A percentile compares a stretch with the other conserved stretches of the same genome.
Conservation (phyloP, 2,329 filamentous ascomycete species). For the Paracorniculantispora psalliotae region DNA sequence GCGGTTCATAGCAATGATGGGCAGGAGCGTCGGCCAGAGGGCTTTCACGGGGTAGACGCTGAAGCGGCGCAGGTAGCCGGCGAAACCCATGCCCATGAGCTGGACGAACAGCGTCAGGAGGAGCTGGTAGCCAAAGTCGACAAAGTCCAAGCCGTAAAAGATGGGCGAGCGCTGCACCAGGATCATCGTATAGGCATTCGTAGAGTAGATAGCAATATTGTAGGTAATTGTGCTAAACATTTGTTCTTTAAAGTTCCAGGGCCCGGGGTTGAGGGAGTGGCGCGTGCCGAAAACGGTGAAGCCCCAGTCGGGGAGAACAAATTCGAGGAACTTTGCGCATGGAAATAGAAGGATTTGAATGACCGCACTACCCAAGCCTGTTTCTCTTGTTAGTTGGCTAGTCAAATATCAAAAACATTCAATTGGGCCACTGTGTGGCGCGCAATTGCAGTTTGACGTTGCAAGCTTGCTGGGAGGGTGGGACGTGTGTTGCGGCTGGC, state of each 20-base stretch:
- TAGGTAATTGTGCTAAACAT: constrained; percentile 56
- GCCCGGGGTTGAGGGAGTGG: constrained; percentile 46
- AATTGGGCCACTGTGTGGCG: neutral
- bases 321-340: constrained; percentile 39
- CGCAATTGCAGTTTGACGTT: neutral
- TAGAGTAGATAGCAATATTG: constrained; percentile 43
- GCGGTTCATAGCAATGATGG: constrained; percentile 42
- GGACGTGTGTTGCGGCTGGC: neutral
- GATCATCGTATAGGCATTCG: constrained; percentile 44
- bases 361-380: constrained; percentile 30
- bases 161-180: constrained; percentile 41
- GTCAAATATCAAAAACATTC: neutral
- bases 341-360: constrained; percentile 45
- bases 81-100: constrained; percentile 51
- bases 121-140: constrained; percentile 42
- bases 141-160: constrained; percentile 37
- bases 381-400: neutral
- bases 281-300: constrained; percentile 36
- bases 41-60: constrained; percentile 47
- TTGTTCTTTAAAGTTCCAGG: constrained; percentile 55
- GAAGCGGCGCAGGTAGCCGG: constrained; percentile 45
- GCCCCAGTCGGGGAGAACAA: constrained; percentile 39
- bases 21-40: constrained; percentile 48
- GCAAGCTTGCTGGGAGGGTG: neutral
- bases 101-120: constrained; percentile 44